Percentiles rank a stretch among this genome's conserved stretches.
phyloP scores from a whole-genome alignment of 768 basidiomycete species.

The Mycena crocata region DNA sequence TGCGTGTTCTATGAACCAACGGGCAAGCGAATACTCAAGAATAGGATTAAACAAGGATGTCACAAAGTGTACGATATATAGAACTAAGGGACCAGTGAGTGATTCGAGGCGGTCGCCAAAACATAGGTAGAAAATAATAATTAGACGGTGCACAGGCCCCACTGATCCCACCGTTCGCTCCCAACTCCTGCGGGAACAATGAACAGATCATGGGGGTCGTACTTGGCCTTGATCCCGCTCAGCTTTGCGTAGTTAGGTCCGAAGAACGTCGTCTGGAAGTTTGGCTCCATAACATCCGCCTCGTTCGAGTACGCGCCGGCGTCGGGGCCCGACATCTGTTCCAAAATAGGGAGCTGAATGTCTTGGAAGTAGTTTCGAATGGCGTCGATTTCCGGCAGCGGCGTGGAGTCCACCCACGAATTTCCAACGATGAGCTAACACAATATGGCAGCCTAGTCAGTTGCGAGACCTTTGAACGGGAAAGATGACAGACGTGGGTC shows the following conservation, averaged over 20 bases:
- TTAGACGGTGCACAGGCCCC: neutral
- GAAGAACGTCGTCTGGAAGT: constrained; percentile 47
- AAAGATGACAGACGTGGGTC: constrained; percentile 45
- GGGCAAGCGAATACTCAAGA: too few relatives aligned
- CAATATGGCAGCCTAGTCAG: neutral
- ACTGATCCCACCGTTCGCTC: constrained; percentile 37
- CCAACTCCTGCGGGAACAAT: constrained; percentile 46
- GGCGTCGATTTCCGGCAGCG: constrained; percentile 29
- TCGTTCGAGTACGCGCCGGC: constrained; percentile 50
- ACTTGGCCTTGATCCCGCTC: constrained; percentile 41
- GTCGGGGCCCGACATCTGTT: constrained; percentile 38
- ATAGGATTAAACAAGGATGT: too few relatives aligned
- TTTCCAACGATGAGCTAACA: constrained; percentile 33
- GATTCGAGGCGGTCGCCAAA: too few relatives aligned
- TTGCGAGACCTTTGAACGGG: neutral
- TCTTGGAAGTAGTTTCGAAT: constrained; percentile 37
- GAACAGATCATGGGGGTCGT: constrained; percentile 47
- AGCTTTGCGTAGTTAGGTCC: constrained; percentile 46
- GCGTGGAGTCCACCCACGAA: constrained; percentile 23
- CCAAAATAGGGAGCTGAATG: constrained; percentile 39
- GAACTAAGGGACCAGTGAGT: too few relatives aligned
- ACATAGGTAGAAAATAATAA: too few relatives aligned
- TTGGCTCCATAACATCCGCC: constrained; percentile 43
- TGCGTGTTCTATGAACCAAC: too few relatives aligned
- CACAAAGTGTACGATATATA: too few relatives aligned